phyloP scores from a whole-genome alignment of 1,139 yeast genomes.

The Taphrina betulina region DNA sequence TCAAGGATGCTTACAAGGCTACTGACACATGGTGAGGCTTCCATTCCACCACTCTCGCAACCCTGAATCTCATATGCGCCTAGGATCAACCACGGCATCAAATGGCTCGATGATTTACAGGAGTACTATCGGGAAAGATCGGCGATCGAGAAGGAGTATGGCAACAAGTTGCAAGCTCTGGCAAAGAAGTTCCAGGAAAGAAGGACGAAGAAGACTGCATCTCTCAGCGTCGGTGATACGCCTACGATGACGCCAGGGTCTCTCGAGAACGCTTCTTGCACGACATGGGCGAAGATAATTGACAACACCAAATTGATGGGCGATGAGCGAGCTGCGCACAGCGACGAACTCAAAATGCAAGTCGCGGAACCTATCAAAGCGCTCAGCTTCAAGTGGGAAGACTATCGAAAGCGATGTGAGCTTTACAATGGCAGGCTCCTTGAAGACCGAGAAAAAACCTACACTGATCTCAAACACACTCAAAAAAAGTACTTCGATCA shows the following conservation, averaged over 20 bases:
- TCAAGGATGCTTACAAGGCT: constrained; percentile 36
- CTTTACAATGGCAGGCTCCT: constrained; percentile 59
- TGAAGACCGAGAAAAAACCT: constrained; percentile 59
- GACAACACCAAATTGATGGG: constrained; percentile 82
- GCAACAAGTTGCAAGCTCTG: constrained; percentile 63
- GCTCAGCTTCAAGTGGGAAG: constrained; percentile 56
- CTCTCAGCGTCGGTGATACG: constrained; percentile 81
- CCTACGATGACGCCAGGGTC: constrained; percentile 95
- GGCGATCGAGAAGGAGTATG: constrained; percentile 69
- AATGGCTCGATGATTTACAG: constrained; percentile 76
- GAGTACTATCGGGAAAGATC: constrained; percentile 82
- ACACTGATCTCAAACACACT: constrained; percentile 65
- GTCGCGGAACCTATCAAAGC: constrained; percentile 63
- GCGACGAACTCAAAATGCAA: constrained; percentile 61
- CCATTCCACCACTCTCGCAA: background rate
- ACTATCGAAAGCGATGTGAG: constrained; percentile 57
- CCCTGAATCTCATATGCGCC: background rate
- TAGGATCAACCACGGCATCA: constrained; percentile 59
- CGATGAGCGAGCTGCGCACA: constrained; percentile 60
- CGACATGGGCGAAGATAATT: constrained; percentile 89
- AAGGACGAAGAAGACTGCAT: constrained; percentile 67
- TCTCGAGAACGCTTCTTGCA: constrained; percentile 83
- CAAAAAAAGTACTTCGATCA: constrained; percentile 75
- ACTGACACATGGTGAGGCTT: constrained; percentile 34
- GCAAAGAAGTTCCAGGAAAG: constrained; percentile 70